Conservation (phyloP, 2,329 filamentous ascomycete species). For the Pseudofabraea citricarpa region DNA sequence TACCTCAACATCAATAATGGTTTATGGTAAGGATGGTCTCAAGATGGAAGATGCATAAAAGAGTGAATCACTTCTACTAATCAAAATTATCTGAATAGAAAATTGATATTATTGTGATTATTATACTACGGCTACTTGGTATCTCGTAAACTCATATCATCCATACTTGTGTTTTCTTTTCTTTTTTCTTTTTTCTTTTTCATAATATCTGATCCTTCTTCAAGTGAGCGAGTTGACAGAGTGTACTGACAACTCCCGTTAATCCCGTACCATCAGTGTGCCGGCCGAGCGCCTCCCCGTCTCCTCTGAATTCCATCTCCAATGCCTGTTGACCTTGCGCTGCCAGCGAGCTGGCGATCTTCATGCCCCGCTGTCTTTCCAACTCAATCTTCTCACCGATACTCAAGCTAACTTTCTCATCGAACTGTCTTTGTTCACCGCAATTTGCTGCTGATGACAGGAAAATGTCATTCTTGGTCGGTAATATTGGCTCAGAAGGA, state of each 20-base stretch:
- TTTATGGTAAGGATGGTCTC: too few relatives aligned
- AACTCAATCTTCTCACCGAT: constrained; percentile 11
- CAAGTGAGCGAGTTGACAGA: constrained; percentile 28
- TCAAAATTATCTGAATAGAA: too few relatives aligned
- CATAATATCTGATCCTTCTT: constrained; percentile 26
- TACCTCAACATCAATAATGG: too few relatives aligned
- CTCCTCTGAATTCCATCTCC: constrained; percentile 18
- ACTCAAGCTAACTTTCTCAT: constrained; percentile 7
- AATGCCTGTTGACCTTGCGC: constrained; percentile 17
- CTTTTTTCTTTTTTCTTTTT: too few relatives aligned
- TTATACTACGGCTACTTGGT: too few relatives aligned
- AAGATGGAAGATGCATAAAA: too few relatives aligned
- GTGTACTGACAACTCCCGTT: constrained; percentile 29
- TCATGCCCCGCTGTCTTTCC: constrained; percentile 17
- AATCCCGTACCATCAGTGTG: constrained; percentile 32
- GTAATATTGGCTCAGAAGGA: constrained; percentile 34
- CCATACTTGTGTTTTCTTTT: too few relatives aligned
- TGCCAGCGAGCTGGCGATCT: constrained; percentile 12
- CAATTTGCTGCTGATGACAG: not conserved
- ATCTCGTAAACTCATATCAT: too few relatives aligned
- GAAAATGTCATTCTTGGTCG: not conserved
- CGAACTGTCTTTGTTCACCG: not conserved
- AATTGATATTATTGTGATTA: too few relatives aligned
- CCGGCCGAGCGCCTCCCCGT: constrained; percentile 28
- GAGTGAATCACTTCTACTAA: too few relatives aligned